Base-by-base conservation (phyloP, 2,329 filamentous ascomycete genomes). In the Catunica adiposa region DNA sequence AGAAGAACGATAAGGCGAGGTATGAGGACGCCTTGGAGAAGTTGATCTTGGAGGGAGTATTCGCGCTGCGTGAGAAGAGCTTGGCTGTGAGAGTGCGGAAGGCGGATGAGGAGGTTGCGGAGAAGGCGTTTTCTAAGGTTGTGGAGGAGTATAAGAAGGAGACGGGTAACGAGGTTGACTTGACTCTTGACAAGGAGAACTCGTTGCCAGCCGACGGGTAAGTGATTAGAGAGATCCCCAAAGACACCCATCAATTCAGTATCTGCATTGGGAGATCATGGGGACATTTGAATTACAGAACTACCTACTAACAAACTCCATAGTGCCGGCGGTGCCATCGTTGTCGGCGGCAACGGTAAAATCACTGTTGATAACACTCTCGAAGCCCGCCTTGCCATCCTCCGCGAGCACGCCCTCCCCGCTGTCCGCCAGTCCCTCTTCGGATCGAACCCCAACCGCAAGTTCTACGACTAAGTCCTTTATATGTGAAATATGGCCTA, bases 291-390 rank as follows among this genome's bases (percentile, higher is more conserved):
- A n/a, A n/a, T n/a, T 34, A 17, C 20, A 25, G n/a, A n/a, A 34
- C 1, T n/a, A 15, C n/a, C 22, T 40, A 20, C 17, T 23, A 8
- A 15, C 17, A n/a, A n/a, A 23, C 22, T 23, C 34, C 38, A 37
- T 62, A 97, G 92, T 64, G 77, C 89, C 59, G 92, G 92, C 59
- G 92, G 92, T 64, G 76, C 94, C 57, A 68, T 79, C 58, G 81
- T 98, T 61, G 71, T 94, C 56, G 88, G 89, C 61, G 83, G 85
- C 62, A 77, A 76, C 61, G 92, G 92, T 67, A 96, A 90, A 77
- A 97, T 98, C 67, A 89, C 95, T 65, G 90, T 98, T 70, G 89
- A 96, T 79, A 97, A 98, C 75, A 97, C 92, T 56, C 86, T 97
- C 63, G 92, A 97, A 68, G 86, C 94, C 67, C 83, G 92, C 62